A percentile compares a stretch with the other conserved stretches of the same genome.
Evolutionary conservation across 2,329 filamentous ascomycete genomes (phyloP).

Genomic region (Gaeumannomyces tritici): DNA sequence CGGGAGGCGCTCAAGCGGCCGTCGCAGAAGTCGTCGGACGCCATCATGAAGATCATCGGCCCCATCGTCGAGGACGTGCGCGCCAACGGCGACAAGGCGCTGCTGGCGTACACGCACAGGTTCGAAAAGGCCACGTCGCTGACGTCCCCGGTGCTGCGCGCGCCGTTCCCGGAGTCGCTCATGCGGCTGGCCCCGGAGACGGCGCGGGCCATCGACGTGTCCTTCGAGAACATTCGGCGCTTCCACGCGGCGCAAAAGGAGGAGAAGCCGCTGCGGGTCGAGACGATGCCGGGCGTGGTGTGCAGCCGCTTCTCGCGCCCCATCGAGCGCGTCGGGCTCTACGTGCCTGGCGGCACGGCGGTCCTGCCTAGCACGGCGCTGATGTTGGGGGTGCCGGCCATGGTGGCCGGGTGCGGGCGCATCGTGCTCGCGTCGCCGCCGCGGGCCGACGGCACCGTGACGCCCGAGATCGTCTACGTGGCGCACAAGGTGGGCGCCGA

Average conservation of each 20-base stretch:
- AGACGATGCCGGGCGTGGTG: slow-evolving; percentile 95
- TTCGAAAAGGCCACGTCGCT: slow-evolving; percentile 94
- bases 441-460: slow-evolving; percentile 78
- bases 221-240: slow-evolving; percentile 86
- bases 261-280: slow-evolving; percentile 70
- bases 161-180: slow-evolving; percentile 74
- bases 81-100: slow-evolving; percentile 72
- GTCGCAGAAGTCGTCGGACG: slow-evolving; percentile 89
- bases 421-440: slow-evolving; percentile 92
- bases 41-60: slow-evolving; percentile 80
- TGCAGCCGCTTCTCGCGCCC: slow-evolving; percentile 89
- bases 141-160: slow-evolving; percentile 78
- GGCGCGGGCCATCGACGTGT: slow-evolving; percentile 83
- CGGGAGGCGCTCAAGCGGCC: slow-evolving; percentile 72
- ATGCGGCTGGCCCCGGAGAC: slow-evolving; percentile 83
- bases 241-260: slow-evolving; percentile 92
- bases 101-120: slow-evolving; percentile 92
- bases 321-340: slow-evolving; percentile 92
- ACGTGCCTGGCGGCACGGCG: slow-evolving; percentile 91
- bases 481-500: slow-evolving; percentile 95
- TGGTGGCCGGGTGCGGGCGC: slow-evolving; percentile 93
- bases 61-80: slow-evolving; percentile 89
- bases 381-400: slow-evolving; percentile 95
- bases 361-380: slow-evolving; percentile 95
- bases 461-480: slow-evolving; percentile 93